These are phyloP conservation scores for Austroboletus novae-zelandiae DNA, from an alignment of 1,284 basidiomycete genomes.

Conservation along the genomic window DNA sequence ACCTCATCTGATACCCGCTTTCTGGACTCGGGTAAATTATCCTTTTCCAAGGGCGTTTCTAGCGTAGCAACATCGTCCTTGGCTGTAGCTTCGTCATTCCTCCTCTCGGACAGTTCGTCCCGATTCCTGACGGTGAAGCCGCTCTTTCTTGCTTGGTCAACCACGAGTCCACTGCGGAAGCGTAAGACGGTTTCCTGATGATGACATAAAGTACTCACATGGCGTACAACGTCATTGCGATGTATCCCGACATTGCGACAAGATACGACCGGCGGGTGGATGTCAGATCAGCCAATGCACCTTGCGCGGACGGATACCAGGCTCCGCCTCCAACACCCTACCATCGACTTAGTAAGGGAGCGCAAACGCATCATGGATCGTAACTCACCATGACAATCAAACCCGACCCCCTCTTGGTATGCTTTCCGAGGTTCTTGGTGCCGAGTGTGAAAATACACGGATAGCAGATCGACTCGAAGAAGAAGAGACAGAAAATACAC, in stretches of 20 bases:
- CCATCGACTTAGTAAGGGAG: conserved; percentile 1
- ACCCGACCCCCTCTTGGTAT: conserved; percentile 70
- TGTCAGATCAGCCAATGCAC: conserved; percentile 57
- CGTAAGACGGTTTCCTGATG: background rate
- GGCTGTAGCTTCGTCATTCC: background rate
- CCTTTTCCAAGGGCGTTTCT: conserved; percentile 10
- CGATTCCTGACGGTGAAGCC: conserved; percentile 52
- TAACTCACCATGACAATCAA: conserved; percentile 57
- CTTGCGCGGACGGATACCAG: conserved; percentile 74
- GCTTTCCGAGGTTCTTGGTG: conserved; percentile 66
- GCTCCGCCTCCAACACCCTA: conserved; percentile 73
- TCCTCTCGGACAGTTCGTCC: conserved; percentile 37
- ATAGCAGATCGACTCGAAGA: conserved; percentile 76
- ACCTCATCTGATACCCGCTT: conserved; percentile 2
- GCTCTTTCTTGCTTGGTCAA: conserved; percentile 46
- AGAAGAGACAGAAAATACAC: conserved; percentile 69
- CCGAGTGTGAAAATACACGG: conserved; percentile 72
- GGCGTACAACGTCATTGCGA: conserved; percentile 58
- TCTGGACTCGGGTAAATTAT: conserved; percentile 4
- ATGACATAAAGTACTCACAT: conserved; percentile 39
- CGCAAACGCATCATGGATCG: conserved; percentile 1
- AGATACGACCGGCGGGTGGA: conserved; percentile 56
- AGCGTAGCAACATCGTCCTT: background rate
- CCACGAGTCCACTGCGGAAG: conserved; percentile 46
- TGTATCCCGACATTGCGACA: conserved; percentile 57